Evolutionary conservation across 2,329 filamentous ascomycete species (phyloP), one percentile per base, ranked within the genome.

Genomic region (Hymenoscyphus occultus): DNA sequence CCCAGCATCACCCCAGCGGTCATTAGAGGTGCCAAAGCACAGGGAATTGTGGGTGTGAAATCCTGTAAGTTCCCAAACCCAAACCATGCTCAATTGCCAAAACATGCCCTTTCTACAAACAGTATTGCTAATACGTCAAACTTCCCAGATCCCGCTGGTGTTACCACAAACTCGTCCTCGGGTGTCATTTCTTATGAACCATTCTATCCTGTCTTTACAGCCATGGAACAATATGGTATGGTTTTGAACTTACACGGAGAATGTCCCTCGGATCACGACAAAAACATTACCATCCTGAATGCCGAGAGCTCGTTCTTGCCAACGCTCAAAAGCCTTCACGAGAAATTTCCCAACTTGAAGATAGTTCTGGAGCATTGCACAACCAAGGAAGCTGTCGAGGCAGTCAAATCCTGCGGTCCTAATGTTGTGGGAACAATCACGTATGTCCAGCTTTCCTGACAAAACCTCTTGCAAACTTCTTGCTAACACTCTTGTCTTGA

Each of bases 191-290:
- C 86, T 64, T 86, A 91, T 73, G 86, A 87, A 66, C 79, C 82
- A 39, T 94, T 92, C 78, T 90, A 90, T 74, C 85, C 87, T 6
- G 90, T 94, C 14, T 96, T 98, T 74, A 85, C 83, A n/a, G 90
- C 91, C 69, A 97, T 98, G 93, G 90, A 97, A 75, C 80, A 88
- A 66, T 86, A 93, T 70, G 87, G 89, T 70, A 82, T 97, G 75
- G 84, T 96, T n/a, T 83, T 96, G 54, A 97, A 97, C 79, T 81
- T 98, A n/a, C 93, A 98, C 76, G 94, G 93, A 70, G 94, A 97
- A 78, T 86, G 89, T n/a, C 89, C 79, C 6, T 76, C 75, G 35
- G 75, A 76, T 62, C 73, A 74, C 13, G 71, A 69, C 2, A 74
- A 76, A 59, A 75, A 78, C 54, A 80, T 84, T 65, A 86, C 83